These are phyloP conservation scores for Paraphaeosphaeria minitans DNA, from an alignment of 2,329 filamentous ascomycete genomes.

Conservation along the genomic window DNA sequence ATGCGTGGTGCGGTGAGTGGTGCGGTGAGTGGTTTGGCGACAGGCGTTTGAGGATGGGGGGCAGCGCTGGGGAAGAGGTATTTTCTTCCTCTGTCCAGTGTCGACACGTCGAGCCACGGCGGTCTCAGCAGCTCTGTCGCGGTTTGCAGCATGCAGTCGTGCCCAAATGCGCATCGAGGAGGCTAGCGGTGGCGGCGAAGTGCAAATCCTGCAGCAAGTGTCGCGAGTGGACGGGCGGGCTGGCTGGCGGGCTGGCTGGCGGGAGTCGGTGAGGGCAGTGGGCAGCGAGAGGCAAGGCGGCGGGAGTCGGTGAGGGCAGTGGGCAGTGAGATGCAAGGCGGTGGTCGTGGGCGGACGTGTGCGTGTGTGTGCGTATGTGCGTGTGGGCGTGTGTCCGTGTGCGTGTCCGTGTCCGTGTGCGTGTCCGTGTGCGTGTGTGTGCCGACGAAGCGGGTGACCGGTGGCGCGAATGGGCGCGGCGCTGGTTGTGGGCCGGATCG, in stretches of 20 bases:
- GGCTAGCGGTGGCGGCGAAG: slow-evolving; percentile 6
- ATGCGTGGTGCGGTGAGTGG: too few species aligned
- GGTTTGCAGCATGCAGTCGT: slow-evolving; percentile 27
- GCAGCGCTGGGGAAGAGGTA: slow-evolving; percentile 23
- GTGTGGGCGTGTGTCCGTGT: too few species aligned
- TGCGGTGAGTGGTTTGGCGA: slow-evolving; percentile 19
- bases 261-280: slow-evolving; percentile 11
- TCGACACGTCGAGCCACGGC: neutral
- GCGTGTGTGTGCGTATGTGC: too few species aligned
- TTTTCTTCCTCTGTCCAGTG: slow-evolving; percentile 15
- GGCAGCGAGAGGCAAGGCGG: neutral
- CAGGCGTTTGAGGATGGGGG: slow-evolving; percentile 28
- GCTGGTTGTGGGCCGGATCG: neutral
- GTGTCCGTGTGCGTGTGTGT: neutral
- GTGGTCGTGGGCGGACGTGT: neutral
- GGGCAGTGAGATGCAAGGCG: too few species aligned
- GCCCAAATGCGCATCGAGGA: slow-evolving; percentile 24
- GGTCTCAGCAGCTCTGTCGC: slow-evolving; percentile 13
- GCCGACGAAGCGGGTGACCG: slow-evolving; percentile 1
- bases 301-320: slow-evolving; percentile 2
- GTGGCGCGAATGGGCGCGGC: neutral
- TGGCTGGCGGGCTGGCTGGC: too few species aligned
- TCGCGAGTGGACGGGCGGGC: neutral
- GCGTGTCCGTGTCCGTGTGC: too few species aligned
- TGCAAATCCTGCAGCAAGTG: slow-evolving; percentile 6